A percentile compares a stretch with the other conserved stretches of the same genome.
Conservation (phyloP, 495 filamentous ascomycete genomes). For the Trichoderma gamsii region DNA sequence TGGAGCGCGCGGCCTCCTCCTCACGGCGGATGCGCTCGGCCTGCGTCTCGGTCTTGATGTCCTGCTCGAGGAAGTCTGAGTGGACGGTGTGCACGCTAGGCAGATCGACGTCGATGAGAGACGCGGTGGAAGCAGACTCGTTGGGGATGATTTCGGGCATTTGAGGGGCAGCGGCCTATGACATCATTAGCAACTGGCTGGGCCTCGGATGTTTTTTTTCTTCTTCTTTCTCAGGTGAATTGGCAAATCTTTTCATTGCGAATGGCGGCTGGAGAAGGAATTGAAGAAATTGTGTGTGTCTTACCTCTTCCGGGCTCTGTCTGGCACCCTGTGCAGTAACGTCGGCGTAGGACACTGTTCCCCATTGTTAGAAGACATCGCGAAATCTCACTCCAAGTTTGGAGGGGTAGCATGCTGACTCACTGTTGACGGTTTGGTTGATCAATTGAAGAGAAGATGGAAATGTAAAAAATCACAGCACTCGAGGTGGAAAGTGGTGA, state of each 20-base stretch:
- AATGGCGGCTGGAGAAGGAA: background rate
- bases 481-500: background rate
- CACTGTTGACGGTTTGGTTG: background rate
- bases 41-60: slow-evolving; percentile 67
- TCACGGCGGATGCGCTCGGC: slow-evolving; percentile 56
- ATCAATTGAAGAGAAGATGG: background rate
- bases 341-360: slow-evolving; percentile 69
- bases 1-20: slow-evolving; percentile 35
- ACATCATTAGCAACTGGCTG: background rate
- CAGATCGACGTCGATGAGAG: slow-evolving; percentile 70
- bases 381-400: background rate
- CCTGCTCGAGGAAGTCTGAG: slow-evolving; percentile 56
- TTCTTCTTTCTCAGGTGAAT: background rate
- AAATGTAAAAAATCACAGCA: background rate
- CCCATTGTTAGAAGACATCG: background rate
- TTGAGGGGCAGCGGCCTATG: slow-evolving; percentile 56
- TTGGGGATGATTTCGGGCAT: slow-evolving; percentile 55
- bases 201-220: background rate
- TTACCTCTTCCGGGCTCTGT: slow-evolving; percentile 65
- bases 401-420: background rate
- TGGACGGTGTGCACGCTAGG: slow-evolving; percentile 66
- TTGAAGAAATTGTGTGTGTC: slow-evolving; percentile 16
- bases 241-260: background rate
- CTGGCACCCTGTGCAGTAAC: slow-evolving; percentile 66
- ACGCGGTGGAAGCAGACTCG: slow-evolving; percentile 50